Evolutionary conservation across 148 eudicot species (phyloP).

Genomic region (Chenopodium album): DNA sequence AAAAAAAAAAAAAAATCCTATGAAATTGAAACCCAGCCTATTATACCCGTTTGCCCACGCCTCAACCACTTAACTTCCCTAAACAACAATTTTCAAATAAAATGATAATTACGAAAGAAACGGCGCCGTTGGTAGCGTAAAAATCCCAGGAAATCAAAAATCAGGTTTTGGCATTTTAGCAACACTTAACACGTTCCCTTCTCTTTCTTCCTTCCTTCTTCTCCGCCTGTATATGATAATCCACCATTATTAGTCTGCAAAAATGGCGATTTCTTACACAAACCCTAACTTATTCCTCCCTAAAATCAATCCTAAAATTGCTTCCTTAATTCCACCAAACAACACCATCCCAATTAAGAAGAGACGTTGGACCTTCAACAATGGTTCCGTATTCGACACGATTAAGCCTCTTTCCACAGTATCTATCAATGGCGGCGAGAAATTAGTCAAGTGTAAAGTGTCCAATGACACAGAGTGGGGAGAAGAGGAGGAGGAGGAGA

Average conservation of each 20-base stretch:
- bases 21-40: no score
- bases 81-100: no score
- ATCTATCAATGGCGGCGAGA: conserved; percentile 11
- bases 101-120: no score
- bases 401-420: conserved; percentile 11
- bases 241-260: not conserved
- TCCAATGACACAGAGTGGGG: conserved; percentile 39
- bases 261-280: conserved; percentile 11
- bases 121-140: not conserved
- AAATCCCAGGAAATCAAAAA: no score
- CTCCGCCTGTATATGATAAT: not conserved
- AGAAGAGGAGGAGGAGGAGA: conserved; percentile 29
- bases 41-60: no score
- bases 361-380: not conserved
- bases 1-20: no score
- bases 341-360: conserved; percentile 14
- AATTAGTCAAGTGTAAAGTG: conserved; percentile 31
- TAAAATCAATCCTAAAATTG: not conserved
- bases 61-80: no score
- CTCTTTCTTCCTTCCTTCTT: not conserved
- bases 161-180: conserved; percentile 9
- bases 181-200: not conserved
- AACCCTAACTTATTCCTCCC: conserved; percentile 2
- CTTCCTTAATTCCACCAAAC: not conserved
- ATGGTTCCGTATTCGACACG: not conserved